Evolutionary conservation across 495 filamentous ascomycete species (phyloP), one percentile per base, ranked within the genome.

Genomic region (Neurospora tetrasperma): DNA sequence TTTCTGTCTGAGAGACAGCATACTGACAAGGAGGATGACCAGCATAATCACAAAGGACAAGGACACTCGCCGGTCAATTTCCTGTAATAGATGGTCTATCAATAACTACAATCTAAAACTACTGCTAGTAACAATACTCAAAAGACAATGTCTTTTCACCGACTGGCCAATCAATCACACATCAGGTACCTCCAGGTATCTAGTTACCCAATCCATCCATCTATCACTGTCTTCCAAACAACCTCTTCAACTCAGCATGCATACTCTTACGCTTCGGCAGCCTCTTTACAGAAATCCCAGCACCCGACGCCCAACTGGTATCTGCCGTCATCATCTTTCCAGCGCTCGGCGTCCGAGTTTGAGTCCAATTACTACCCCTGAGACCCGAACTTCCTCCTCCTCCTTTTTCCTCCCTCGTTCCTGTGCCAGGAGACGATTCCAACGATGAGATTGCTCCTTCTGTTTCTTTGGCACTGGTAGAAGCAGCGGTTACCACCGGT

Each of bases 241-340:
- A 66, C 76, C 75, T 83, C 76, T 72, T 78, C 73, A 82, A 71
- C 82, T 81, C 77, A 62, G 79, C 41, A 42, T 80, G 80, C 73
- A 80, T 71, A 69, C 75, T 76, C 38, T 73, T 73, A 48, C 74
- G 71, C 43, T 76, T 80, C 18, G 27, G 18, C 69, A 41, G 1
- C 20, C 39, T 74, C 54, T 73, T n/a, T 46, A 43, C 59, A 23
- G 10, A 69, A 48, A n/a, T 69, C 14, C 8, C 23, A 44, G 3
- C 18, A 40, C n/a, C n/a, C 4, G n/a, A 46, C 0, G 8, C 9
- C 8, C 7, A n/a, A 3, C 18, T 46, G 3, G 6, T 40, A 40
- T 40, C 39, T 4, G 0, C 5, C 39, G 39, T 40, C 1, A 9
- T 0, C 39, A 40, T 40, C 7, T 8, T 40, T 40, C 43, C 43